Base-by-base conservation (phyloP, 345 rosid genomes). In the Angophora floribunda region DNA sequence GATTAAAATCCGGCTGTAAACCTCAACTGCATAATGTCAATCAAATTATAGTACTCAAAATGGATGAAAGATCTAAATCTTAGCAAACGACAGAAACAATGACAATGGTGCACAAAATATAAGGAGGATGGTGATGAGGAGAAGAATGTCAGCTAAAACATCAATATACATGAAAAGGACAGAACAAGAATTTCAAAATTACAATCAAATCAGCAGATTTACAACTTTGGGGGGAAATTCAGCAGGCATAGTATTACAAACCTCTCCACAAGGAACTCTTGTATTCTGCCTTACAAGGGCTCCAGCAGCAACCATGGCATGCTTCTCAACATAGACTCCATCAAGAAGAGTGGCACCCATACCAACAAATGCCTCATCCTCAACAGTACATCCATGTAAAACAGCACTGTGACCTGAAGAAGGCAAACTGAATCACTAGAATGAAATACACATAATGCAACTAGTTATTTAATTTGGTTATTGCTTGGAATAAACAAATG, bases 251-350 rank as follows among this genome's bases (percentile, higher is more conserved):
- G 36, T 51, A 87, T 51, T 88, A 94, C 82, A 70, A 70, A 96
- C 99, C 99, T 97, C 98, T 85, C 99, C 96, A 59, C 96, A 78
- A 88, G 98, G 96, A 90, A 97, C 94, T 92, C 90, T 94, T 51
- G 98, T 93, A 90, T 96, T 97, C 93, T 97, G 99, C 88, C 97
- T 91, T 51, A 96, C 99, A 90, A 97, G 99, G 85, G 99, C 95
- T 90, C 99, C 99, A 88, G 99, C 99, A 90, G 99, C 98, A 92
- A 97, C 96, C 97, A 97, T 95, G 49, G 91, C 95, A 94, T 96
- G 94, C 91, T 95, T 96, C 92, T 96, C 97, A 87, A 97, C 97
- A 86, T 96, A 95, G 59, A 91, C 99, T 80, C 98, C 99, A 67
- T 97, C 99, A 90, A 97, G 99, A 85, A 97, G 92, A 57, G 95